Evolutionary conservation across 2,329 filamentous ascomycete species (phyloP).

Genomic region (Helicocarpus griseus): DNA sequence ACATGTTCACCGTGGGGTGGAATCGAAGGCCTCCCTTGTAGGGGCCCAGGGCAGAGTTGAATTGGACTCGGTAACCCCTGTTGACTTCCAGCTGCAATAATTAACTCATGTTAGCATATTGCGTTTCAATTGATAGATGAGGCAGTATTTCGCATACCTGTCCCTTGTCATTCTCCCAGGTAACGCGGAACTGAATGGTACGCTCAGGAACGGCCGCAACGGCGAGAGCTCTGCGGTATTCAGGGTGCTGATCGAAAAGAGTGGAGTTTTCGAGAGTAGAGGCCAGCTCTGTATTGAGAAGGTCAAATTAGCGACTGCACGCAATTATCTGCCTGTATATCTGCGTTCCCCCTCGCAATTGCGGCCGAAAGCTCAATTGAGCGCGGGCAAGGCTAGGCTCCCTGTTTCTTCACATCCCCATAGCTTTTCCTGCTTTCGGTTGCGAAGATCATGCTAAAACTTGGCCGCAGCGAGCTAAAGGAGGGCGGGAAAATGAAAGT

Average conservation of each 20-base stretch:
- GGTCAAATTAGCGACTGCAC: background rate
- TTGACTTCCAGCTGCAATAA: constrained; percentile 66
- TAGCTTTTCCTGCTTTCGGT: constrained; percentile 11
- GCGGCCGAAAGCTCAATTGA: background rate
- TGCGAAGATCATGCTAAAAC: constrained; percentile 1
- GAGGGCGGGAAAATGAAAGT: constrained; percentile 4
- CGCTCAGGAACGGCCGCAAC: constrained; percentile 89
- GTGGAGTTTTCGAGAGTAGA: constrained; percentile 89
- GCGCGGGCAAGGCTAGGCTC: background rate
- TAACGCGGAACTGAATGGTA: constrained; percentile 91
- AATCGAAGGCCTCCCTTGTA: constrained; percentile 97
- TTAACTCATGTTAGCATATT: no score
- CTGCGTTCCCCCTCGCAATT: no score
- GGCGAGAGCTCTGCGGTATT: constrained; percentile 83
- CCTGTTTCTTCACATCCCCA: constrained; percentile 3
- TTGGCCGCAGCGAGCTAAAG: constrained; percentile 2
- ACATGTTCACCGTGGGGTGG: constrained; percentile 66
- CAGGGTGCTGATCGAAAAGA: constrained; percentile 87
- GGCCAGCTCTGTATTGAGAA: constrained; percentile 62
- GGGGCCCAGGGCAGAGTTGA: constrained; percentile 93
- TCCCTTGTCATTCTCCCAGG: constrained; percentile 93
- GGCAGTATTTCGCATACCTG: constrained; percentile 19
- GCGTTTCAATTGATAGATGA: background rate
- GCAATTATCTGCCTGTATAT: no score
- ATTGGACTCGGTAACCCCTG: constrained; percentile 92